Evolutionary conservation across 441 rosid species (phyloP), one percentile per base, ranked within the genome.

Genomic region (Bruguiera hainesii): DNA sequence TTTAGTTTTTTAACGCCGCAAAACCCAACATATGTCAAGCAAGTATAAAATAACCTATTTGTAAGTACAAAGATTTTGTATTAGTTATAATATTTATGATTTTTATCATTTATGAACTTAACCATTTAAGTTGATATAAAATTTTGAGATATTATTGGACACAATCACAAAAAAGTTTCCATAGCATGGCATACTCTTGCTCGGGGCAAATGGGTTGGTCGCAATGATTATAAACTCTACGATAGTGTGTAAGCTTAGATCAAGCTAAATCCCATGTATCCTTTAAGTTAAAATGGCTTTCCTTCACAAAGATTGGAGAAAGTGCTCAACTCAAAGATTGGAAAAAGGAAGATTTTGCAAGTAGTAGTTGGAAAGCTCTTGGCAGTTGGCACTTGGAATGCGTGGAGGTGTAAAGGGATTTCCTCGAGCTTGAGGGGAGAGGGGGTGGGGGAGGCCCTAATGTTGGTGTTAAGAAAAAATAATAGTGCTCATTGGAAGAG

Each of bases 291-390:
- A 61, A 61, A 61, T 7, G 11, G 6, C 7, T n/a, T 56, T 49
- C 39, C 65, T 61, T 60, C 5, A 29, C 25, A 49, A 21, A 18
- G 18, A 64, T 67, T 35, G 71, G 67, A 57, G 51, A 67, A 55
- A 48, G 79, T 64, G 62, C 60, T 66, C 16, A 16, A 71, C 59
- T 33, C 61, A 13, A 56, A 61, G 55, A 42, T 68, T 52, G 3
- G 56, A 35, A 53, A 65, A 71, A 46, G 65, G 1, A 66, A 55
- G 70, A 62, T 63, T 66, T 59, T 19, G 60, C 75, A 35, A 51
- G 50, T 65, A 63, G 79, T 68, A 60, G 66, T 66, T 63, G 72
- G 70, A 72, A 77, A 72, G 63, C 60, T 37, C 35, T 37, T 0
- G 6, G 30, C 5, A 13, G 15, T 42, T 13, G 19, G 53, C 68